Percentiles rank a stretch among this genome's conserved stretches.
Evolutionary conservation across 805 yeast genomes (phyloP).

Genomic region (Kuraishia ogatae): DNA sequence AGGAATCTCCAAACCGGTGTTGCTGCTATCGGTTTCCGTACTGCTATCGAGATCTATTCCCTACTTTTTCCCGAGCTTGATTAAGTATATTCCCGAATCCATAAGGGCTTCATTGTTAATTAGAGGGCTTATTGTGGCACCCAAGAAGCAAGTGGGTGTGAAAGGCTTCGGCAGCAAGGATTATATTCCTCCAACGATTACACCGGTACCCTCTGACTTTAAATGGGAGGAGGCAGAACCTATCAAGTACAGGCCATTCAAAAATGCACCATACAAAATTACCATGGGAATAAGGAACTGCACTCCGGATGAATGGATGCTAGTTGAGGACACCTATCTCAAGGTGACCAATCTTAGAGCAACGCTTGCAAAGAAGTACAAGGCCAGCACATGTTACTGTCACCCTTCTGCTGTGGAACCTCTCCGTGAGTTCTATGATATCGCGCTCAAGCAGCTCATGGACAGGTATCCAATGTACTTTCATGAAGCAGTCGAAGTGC

Average conservation of each 20-base stretch:
- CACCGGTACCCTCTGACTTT: slow-evolving; percentile 26
- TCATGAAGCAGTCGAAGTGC: slow-evolving; percentile 4
- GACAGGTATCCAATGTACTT: slow-evolving; percentile 15
- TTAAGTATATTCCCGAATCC: neutral
- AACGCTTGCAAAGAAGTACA: slow-evolving; percentile 21
- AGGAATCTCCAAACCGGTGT: neutral
- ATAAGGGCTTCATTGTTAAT: neutral
- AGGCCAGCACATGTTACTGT: slow-evolving; percentile 24
- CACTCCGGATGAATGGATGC: slow-evolving; percentile 45
- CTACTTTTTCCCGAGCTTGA: neutral
- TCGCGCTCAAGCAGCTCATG: slow-evolving; percentile 17
- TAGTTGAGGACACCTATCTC: slow-evolving; percentile 53
- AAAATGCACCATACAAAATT: slow-evolving; percentile 38
- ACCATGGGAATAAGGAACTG: slow-evolving; percentile 39
- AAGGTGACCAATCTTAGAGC: slow-evolving; percentile 31
- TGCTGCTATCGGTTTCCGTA: neutral
- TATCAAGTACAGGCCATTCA: slow-evolving; percentile 45
- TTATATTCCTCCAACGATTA: slow-evolving; percentile 11
- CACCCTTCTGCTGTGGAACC: slow-evolving; percentile 25
- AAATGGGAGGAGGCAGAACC: slow-evolving; percentile 38
- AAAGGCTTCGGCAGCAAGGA: neutral
- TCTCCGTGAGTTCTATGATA: slow-evolving; percentile 41
- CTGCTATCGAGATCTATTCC: neutral
- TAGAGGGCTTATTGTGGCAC: neutral
- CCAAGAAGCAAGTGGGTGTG: neutral